These are phyloP conservation scores for Lactarius hatsudake DNA, from an alignment of 768 basidiomycete species.

Conservation along the genomic window DNA sequence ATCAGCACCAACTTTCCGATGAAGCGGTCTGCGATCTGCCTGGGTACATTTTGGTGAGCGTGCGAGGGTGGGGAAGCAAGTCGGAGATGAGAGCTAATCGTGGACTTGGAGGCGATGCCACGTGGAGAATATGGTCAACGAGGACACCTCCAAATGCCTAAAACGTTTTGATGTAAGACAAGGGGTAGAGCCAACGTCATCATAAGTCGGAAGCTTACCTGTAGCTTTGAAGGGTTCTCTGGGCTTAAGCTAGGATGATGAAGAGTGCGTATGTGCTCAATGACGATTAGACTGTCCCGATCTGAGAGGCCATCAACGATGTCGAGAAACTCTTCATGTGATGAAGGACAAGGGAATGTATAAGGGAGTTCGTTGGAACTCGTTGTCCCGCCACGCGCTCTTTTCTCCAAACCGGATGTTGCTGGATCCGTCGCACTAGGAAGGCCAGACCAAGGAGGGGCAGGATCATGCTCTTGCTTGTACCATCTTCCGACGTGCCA, in stretches of 20 bases:
- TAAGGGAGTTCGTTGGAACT: constrained; percentile 70
- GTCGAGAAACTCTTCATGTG: constrained; percentile 86
- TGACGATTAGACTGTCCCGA: constrained; percentile 69
- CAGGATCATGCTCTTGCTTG: constrained; percentile 33
- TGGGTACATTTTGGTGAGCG: constrained; percentile 77
- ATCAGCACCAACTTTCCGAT: constrained; percentile 81
- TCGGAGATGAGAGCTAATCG: constrained; percentile 57
- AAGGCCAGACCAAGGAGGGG: constrained; percentile 6
- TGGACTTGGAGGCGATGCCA: constrained; percentile 62
- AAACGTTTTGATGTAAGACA: constrained; percentile 7
- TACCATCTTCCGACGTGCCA: constrained; percentile 33
- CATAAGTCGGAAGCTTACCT: constrained; percentile 48
- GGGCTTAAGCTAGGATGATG: constrained; percentile 91
- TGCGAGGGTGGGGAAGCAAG: constrained; percentile 74
- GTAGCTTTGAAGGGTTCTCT: constrained; percentile 89
- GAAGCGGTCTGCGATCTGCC: constrained; percentile 74
- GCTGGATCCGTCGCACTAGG: not conserved
- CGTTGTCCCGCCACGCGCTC: not conserved
- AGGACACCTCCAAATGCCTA: constrained; percentile 75
- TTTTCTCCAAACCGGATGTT: constrained; percentile 1
- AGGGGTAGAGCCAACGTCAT: not conserved
- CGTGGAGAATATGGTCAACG: constrained; percentile 83
- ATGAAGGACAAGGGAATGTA: constrained; percentile 86
- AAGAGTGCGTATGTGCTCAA: constrained; percentile 86
- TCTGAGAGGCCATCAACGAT: constrained; percentile 72